These are phyloP conservation scores for Hirsutella thompsonii DNA, from an alignment of 2,329 filamentous ascomycete genomes.

Conservation along the genomic window DNA sequence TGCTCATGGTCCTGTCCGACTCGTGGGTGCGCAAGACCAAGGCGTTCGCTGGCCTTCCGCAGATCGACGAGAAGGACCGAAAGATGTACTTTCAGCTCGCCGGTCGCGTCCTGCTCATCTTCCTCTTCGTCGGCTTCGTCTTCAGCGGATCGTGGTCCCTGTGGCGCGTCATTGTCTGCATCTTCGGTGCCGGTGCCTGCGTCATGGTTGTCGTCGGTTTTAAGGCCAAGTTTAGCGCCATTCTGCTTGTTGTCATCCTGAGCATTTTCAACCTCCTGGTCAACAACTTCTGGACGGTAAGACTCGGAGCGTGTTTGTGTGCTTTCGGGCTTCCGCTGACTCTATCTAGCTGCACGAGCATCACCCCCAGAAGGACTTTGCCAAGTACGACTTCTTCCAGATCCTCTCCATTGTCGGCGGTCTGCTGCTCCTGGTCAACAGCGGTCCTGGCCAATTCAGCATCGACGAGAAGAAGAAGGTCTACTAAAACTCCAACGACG, in stretches of 20 bases:
- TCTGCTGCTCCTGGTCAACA: constrained; percentile 93
- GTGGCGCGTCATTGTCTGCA: constrained; percentile 72
- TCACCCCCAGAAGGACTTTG: constrained; percentile 99
- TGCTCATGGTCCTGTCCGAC: constrained; percentile 96
- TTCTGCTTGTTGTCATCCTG: constrained; percentile 85
- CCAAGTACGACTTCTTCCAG: constrained; percentile 99
- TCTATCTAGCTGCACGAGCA: constrained; percentile 76
- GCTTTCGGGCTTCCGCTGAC: not conserved
- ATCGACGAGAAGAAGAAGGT: constrained; percentile 99
- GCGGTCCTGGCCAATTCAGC: constrained; percentile 92
- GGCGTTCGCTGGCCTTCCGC: constrained; percentile 85
- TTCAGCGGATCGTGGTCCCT: constrained; percentile 90
- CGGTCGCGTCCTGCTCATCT: constrained; percentile 88
- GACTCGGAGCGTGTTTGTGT: constrained; percentile 18
- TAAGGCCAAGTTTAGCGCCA: constrained; percentile 98
- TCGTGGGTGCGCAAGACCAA: constrained; percentile 97
- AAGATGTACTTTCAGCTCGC: constrained; percentile 99
- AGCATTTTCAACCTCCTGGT: constrained; percentile 95
- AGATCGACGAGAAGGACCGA: constrained; percentile 96
- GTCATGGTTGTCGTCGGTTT: constrained; percentile 99
- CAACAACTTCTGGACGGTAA: constrained; percentile 99
- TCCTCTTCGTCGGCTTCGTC: constrained; percentile 93
- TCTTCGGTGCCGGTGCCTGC: constrained; percentile 79
- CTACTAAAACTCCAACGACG: constrained; percentile 52
- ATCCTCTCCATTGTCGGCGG: constrained; percentile 97